Conservation (phyloP, 2,329 filamentous ascomycete species). For the Emydomyces testavorans region DNA sequence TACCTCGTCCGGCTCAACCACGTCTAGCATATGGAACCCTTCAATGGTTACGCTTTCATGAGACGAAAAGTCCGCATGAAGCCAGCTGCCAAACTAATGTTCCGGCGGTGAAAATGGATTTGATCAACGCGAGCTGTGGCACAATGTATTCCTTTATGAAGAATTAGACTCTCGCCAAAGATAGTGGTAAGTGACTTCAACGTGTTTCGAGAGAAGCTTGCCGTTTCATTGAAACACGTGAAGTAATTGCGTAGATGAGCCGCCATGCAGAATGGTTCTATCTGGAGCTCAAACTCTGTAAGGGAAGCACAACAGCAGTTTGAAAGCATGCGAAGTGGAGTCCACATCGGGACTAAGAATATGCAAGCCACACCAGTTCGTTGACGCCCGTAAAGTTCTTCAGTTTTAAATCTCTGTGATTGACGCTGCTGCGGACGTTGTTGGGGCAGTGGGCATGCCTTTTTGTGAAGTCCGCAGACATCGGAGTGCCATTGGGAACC, state of each 20-base stretch:
- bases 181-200: conserved; percentile 8
- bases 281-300: conserved; percentile 6
- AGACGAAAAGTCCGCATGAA: conserved; percentile 3
- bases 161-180: neutral
- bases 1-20: neutral
- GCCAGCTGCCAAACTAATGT: neutral
- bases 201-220: conserved; percentile 1
- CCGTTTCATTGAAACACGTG: conserved; percentile 4
- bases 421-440: neutral
- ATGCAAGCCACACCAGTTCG: neutral
- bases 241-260: conserved; percentile 7
- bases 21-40: conserved; percentile 3
- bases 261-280: neutral
- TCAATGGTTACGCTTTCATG: neutral
- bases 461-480: neutral
- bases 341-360: conserved; percentile 12
- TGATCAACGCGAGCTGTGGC: neutral
- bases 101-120: neutral
- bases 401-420: neutral
- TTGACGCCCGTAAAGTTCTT: conserved; percentile 12
- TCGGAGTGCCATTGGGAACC: conserved; percentile 7
- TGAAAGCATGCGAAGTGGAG: conserved; percentile 7
- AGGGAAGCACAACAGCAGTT: conserved; percentile 2
- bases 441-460: neutral
- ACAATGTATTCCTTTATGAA: neutral